phyloP scores from a whole-genome alignment of 257 asterid genomes.

The Buddleja alternifolia region DNA sequence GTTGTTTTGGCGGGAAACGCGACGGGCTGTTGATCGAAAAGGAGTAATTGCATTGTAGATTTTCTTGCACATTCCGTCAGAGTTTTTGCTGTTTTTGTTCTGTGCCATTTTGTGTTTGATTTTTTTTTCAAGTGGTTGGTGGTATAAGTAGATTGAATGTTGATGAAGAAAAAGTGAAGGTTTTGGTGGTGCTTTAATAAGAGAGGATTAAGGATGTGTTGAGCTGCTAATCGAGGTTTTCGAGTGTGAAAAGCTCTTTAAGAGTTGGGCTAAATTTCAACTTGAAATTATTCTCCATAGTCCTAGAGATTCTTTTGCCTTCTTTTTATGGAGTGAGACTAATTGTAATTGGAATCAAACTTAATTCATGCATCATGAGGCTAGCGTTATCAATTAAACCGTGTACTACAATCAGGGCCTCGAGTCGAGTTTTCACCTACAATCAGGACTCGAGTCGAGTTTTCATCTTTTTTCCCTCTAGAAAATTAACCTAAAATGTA shows the following conservation, averaged over 20 bases:
- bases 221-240: constrained; percentile 13
- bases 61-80: constrained; percentile 34
- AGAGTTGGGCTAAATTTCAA: constrained; percentile 21
- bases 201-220: background rate
- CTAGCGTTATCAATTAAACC: too few relatives aligned
- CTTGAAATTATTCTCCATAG: constrained; percentile 6
- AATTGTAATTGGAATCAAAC: background rate
- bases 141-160: background rate
- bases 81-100: constrained; percentile 23
- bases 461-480: too few relatives aligned
- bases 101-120: constrained; percentile 33
- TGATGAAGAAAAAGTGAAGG: constrained; percentile 4
- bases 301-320: constrained; percentile 32
- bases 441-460: too few relatives aligned
- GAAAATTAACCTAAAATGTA: too few relatives aligned
- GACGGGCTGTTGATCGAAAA: constrained; percentile 27
- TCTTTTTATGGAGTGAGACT: background rate
- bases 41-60: constrained; percentile 41
- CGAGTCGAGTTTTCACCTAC: too few relatives aligned
- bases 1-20: background rate
- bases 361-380: too few relatives aligned
- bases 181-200: constrained; percentile 21
- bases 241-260: constrained; percentile 26
- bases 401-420: too few relatives aligned
- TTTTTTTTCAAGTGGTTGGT: background rate